phyloP scores from a whole-genome alignment of 495 filamentous ascomycete genomes.

The Tuber magnatum region DNA sequence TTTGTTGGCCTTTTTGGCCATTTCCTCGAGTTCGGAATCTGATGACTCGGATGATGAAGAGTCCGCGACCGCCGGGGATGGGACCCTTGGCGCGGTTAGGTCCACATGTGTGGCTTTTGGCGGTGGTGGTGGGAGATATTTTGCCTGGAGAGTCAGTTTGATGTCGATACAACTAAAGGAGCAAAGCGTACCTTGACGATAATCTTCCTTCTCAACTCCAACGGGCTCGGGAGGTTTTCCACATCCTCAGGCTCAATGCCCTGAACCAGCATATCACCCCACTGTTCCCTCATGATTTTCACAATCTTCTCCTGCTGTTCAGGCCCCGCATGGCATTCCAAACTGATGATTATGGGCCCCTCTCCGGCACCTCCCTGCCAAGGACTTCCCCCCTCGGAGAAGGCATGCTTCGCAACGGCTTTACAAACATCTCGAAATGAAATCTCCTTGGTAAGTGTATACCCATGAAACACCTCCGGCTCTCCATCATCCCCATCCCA shows the following conservation, averaged over 20 bases:
- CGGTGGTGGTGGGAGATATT: constrained; percentile 27
- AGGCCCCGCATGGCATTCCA: constrained; percentile 75
- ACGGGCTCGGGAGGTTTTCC: constrained; percentile 58
- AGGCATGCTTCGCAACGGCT: constrained; percentile 70
- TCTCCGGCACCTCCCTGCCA: constrained; percentile 50
- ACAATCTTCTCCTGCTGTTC: constrained; percentile 85
- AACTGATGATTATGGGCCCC: constrained; percentile 75
- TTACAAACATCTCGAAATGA: constrained; percentile 76
- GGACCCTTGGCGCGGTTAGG: background rate
- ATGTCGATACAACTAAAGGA: background rate
- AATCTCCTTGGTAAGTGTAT: constrained; percentile 81
- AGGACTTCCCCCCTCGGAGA: constrained; percentile 41
- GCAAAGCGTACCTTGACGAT: constrained; percentile 64
- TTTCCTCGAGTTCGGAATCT: constrained; percentile 31
- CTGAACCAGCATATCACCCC: constrained; percentile 63
- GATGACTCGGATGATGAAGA: constrained; percentile 21
- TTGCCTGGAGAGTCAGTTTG: constrained; percentile 18
- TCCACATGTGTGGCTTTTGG: background rate
- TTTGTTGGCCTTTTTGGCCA: constrained; percentile 26
- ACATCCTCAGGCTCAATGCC: constrained; percentile 45
- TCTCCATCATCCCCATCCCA: constrained; percentile 76
- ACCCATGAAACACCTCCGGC: constrained; percentile 76
- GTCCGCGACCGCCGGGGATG: background rate
- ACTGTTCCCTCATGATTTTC: constrained; percentile 74
- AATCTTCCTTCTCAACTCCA: constrained; percentile 65